Conservation (phyloP, 306 rosid species). For the Begonia masoniana region DNA sequence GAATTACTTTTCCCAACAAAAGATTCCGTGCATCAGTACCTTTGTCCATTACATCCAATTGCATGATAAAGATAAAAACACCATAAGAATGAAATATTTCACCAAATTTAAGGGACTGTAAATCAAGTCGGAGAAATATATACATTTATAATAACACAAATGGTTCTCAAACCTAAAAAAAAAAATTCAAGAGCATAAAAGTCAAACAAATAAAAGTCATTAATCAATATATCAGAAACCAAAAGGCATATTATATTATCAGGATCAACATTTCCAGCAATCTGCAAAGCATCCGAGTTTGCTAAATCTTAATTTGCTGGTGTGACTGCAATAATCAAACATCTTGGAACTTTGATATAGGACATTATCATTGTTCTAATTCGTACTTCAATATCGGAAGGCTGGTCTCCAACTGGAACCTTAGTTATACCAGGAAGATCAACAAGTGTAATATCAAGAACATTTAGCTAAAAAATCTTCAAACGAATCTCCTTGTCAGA, state of each 20-base stretch:
- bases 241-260: conserved; percentile 99
- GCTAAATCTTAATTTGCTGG: conserved; percentile 98
- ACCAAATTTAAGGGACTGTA: no score
- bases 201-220: no score
- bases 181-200: no score
- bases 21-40: no score
- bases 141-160: no score
- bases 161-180: no score
- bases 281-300: conserved; percentile 97
- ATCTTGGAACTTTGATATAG: conserved; percentile 73
- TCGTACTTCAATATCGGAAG: conserved; percentile 90
- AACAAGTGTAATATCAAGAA: conserved; percentile 92
- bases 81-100: no score
- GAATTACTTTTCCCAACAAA: conserved; percentile 94
- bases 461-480: conserved; percentile 92
- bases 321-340: conserved; percentile 92
- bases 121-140: no score
- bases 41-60: no score
- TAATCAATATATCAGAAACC: no score
- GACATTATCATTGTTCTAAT: conserved; percentile 97
- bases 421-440: conserved; percentile 97
- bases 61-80: no score
- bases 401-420: conserved; percentile 99
- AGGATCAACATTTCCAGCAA: conserved; percentile 98
- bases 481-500: conserved; percentile 96